Base-by-base conservation (phyloP, 2,329 filamentous ascomycete genomes). In the Raffaelea albimanens region DNA sequence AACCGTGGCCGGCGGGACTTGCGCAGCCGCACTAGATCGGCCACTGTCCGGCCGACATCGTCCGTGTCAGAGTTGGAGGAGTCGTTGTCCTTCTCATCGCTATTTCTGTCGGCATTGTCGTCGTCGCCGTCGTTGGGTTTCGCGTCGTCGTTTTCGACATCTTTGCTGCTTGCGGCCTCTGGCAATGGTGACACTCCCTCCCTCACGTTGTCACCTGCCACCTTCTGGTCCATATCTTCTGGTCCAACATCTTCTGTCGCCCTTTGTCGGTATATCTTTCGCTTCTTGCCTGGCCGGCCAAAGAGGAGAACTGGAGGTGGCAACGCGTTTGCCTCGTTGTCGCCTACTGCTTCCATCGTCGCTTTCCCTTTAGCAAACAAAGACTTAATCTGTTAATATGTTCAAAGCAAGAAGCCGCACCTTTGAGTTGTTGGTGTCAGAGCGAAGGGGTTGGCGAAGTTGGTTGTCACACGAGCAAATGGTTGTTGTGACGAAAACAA, bases 191-290 rank as follows among this genome's bases (percentile, higher is more conserved):
- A n/a, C n/a, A n/a, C 29, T 21, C 3, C 31, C 18, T 18, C 18
- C 18, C 18, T 19, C 29, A 18, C 14, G 29, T 21, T n/a, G 10
- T 22, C 10, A 29, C 20, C 8, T 13, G 19, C 5, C 7, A 9
- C 29, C 3, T 29, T 19, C 29, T 22, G 9, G 29, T 36, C 21
- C 13, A 5, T 5, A 29, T 20, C 10, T 14, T 18, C 5, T 16
- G 20, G 20, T 4, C 21, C 14, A 7, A 11, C 21, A 29, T 33
- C 43, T 3, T 20, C 18, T 4, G 47, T 45, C 18, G 22, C 53
- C 52, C 76, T 73, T 52, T 77, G 76, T 42, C 78, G 70, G 53
- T 79, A 77, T 5, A 67, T 64, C 58, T 81, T 82, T 59, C 77
- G 70, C 63, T 80, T 82, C 61, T 80, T 82, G 50, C 67, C 67